phyloP scores from a whole-genome alignment of 2,329 filamentous ascomycete genomes.

The Dactylella cylindrospora region DNA sequence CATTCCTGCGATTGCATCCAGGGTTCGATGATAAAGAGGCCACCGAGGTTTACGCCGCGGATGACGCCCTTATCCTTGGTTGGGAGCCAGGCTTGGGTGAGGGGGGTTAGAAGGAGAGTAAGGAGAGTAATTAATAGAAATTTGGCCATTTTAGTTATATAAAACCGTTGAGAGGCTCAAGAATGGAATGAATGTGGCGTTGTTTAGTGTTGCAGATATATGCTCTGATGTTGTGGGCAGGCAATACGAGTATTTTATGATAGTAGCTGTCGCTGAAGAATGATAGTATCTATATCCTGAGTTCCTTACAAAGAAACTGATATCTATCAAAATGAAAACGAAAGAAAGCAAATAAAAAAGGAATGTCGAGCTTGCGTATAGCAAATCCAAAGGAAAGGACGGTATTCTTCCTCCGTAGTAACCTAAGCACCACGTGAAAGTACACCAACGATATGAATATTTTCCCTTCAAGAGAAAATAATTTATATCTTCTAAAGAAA shows the following conservation, averaged over 20 bases:
- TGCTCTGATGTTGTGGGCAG: too few relatives aligned
- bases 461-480: conserved; percentile 20
- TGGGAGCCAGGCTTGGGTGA: conserved; percentile 42
- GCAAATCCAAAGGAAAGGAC: conserved; percentile 16
- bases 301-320: conserved; percentile 36
- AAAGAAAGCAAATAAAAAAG: too few relatives aligned
- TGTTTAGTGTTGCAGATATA: too few relatives aligned
- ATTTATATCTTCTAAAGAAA: conserved; percentile 7
- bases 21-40: conserved; percentile 59
- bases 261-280: too few relatives aligned
- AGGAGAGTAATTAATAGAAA: neutral
- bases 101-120: conserved; percentile 3
- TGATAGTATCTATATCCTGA: too few relatives aligned
- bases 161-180: too few relatives aligned
- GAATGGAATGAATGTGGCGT: too few relatives aligned
- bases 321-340: conserved; percentile 3
- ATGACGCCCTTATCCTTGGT: conserved; percentile 52
- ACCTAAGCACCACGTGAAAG: too few relatives aligned
- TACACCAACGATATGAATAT: conserved; percentile 10
- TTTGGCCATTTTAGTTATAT: too few relatives aligned
- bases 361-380: too few relatives aligned
- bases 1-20: conserved; percentile 59
- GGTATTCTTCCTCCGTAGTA: conserved; percentile 19
- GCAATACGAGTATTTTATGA: too few relatives aligned
- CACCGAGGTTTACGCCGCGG: conserved; percentile 61